Percentiles rank a stretch among this genome's conserved stretches.
phyloP scores from a whole-genome alignment of 1,139 yeast genomes.

The Pichia sp. region DNA sequence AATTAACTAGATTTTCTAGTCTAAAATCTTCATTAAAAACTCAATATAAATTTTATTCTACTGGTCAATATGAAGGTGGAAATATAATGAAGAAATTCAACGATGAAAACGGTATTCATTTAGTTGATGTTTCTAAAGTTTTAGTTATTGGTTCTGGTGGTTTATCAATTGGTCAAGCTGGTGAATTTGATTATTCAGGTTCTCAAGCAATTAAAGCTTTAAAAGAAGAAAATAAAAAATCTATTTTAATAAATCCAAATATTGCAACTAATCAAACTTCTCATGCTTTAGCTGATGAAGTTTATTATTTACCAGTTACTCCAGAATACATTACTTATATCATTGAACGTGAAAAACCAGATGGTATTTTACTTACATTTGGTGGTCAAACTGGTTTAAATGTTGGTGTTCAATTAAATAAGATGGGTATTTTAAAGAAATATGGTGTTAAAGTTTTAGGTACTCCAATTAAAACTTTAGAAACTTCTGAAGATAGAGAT shows the following conservation, averaged over 20 bases:
- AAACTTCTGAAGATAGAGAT: constrained; percentile 96
- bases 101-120: constrained; percentile 44
- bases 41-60: constrained; percentile 27
- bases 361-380: constrained; percentile 88
- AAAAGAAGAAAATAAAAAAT: constrained; percentile 78
- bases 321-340: constrained; percentile 92
- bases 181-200: constrained; percentile 97
- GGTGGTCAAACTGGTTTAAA: constrained; percentile 98
- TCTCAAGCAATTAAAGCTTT: constrained; percentile 96
- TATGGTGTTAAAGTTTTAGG: constrained; percentile 93
- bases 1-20: constrained; percentile 12
- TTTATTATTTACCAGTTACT: constrained; percentile 92
- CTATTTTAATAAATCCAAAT: constrained; percentile 90
- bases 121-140: constrained; percentile 85
- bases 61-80: constrained; percentile 45
- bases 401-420: constrained; percentile 90
- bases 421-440: constrained; percentile 87
- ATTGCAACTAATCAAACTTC: constrained; percentile 98
- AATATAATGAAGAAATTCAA: constrained; percentile 43
- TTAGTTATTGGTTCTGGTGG: constrained; percentile 97
- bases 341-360: constrained; percentile 93
- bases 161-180: constrained; percentile 96
- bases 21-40: constrained; percentile 2
- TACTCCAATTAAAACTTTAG: constrained; percentile 91
- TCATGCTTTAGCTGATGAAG: constrained; percentile 90